Base-by-base conservation (phyloP, 805 yeast species). In the Brettanomyces custersianus region DNA sequence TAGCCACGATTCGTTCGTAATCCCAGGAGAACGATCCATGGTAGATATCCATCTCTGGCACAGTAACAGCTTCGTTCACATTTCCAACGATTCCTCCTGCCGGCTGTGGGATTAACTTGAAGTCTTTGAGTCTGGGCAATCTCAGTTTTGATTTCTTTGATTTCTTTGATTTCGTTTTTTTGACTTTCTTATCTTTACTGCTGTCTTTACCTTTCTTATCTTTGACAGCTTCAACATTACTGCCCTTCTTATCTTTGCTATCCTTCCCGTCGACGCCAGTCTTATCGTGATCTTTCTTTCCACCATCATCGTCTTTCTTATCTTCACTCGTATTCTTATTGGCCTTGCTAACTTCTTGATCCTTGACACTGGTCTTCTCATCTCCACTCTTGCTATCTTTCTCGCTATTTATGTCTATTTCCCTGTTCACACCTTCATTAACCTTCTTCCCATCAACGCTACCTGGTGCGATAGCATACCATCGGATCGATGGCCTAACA, bases 11-110 rank as follows among this genome's bases (percentile, higher is more conserved):
- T 47, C 84, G 74, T 67, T 90, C 98, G 49, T 79, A 77, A n/a
- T 83, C 66, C 98, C 98, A 90, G 66, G 88, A 97, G 57, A 75
- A 71, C 18, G 94, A 82, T 33, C 97, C 96, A 52, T 86, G 88
- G 34, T 66, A 52, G 45, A 68, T 73, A 51, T 72, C 66, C 4
- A 77, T 56, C 28, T 66, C 59, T 27, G 96, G 96, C 12, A 74
- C 63, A 23, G 65, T 62, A 50, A 70, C 81, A 12, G 97, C 87
- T 43, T 92, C 97, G 59, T 90, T 92, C 33, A 88, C 95, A 5
- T 88, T 77, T n/a, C 96, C 97, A 32, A 79, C 79, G 39, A 90
- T 79, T 56, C 81, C 70, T 26, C 96, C 97, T 30, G 96, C 84
- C 24, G 94, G 90, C 61, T 84, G 94, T 39, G 80, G 79, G 40